Evolutionary conservation across 371 early-diverging fungal species (phyloP).

Genomic region (Apophysomyces ossiformis): DNA sequence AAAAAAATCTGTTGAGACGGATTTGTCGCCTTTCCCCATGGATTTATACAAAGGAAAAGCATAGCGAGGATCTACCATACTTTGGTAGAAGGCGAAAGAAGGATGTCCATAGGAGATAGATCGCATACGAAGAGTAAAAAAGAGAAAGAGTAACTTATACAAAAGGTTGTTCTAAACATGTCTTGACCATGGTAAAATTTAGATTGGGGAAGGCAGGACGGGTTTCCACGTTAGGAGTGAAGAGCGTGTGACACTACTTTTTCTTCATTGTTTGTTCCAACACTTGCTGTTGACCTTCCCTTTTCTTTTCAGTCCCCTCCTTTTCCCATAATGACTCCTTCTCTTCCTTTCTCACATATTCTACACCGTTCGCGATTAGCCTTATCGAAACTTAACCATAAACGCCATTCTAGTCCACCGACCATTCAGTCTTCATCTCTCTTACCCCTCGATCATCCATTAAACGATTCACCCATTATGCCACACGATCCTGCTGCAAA

Average conservation of each 20-base stretch:
- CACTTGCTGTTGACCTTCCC: conserved; percentile 1
- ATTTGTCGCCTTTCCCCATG: too few relatives aligned
- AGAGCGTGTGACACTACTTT: conserved; percentile 13
- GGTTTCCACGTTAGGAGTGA: conserved; percentile 11
- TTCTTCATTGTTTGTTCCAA: conserved; percentile 13
- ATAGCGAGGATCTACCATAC: too few relatives aligned
- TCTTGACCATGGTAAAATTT: neutral
- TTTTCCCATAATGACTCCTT: conserved; percentile 23
- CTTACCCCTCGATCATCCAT: conserved; percentile 6
- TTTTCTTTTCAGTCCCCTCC: conserved; percentile 17
- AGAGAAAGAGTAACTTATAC: neutral
- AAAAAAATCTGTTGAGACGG: too few relatives aligned
- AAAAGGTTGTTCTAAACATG: conserved; percentile 1
- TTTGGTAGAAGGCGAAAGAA: neutral
- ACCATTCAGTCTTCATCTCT: neutral
- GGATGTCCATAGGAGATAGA: neutral
- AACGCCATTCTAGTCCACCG: conserved; percentile 14
- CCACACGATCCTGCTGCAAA: conserved; percentile 15
- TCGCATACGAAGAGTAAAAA: neutral
- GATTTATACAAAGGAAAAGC: too few relatives aligned
- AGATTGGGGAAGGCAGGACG: conserved; percentile 3
- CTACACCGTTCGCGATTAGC: conserved; percentile 30
- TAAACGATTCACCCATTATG: neutral
- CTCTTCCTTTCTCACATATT: conserved; percentile 26
- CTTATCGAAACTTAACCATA: conserved; percentile 18